phyloP scores from a whole-genome alignment of 140 eudicot species.

The Artemisia princeps region DNA sequence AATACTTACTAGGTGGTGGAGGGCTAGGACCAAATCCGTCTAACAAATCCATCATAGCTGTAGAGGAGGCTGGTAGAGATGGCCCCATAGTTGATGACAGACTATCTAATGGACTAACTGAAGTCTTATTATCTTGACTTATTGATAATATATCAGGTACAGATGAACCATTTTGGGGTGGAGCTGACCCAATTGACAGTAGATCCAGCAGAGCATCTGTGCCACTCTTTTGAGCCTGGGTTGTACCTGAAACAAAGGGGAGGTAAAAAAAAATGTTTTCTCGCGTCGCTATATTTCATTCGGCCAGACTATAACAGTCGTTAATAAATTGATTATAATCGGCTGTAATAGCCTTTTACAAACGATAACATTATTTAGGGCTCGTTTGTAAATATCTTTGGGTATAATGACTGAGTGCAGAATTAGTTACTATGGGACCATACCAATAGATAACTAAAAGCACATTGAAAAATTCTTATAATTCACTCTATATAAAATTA shows the following conservation, averaged over 20 bases:
- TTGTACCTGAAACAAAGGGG: slow-evolving; percentile 38
- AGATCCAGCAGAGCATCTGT: slow-evolving; percentile 79
- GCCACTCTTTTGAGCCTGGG: slow-evolving; percentile 62
- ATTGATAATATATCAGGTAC: slow-evolving; percentile 48
- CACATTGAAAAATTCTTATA: too few relatives aligned
- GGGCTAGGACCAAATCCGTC: slow-evolving; percentile 60
- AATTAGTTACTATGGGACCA: too few relatives aligned
- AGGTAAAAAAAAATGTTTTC: slow-evolving; percentile 10
- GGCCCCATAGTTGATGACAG: slow-evolving; percentile 40
- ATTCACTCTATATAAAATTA: too few relatives aligned
- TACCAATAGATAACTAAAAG: too few relatives aligned
- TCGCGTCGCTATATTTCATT: background rate
- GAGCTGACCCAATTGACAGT: slow-evolving; percentile 67
- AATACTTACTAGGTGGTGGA: slow-evolving; percentile 45
- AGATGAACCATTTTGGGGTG: slow-evolving; percentile 48
- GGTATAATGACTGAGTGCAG: too few relatives aligned
- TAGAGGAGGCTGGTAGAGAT: slow-evolving; percentile 44
- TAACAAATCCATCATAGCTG: slow-evolving; percentile 59
- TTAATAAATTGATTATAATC: background rate
- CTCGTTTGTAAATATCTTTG: too few relatives aligned
- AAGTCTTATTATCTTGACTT: slow-evolving; percentile 42
- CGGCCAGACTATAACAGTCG: background rate
- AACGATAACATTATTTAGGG: too few relatives aligned
- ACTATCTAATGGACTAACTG: slow-evolving; percentile 33
- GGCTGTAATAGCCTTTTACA: too few relatives aligned